phyloP scores from a whole-genome alignment of 129 eudicot species.

The Pseudognaphalium luteoalbum region DNA sequence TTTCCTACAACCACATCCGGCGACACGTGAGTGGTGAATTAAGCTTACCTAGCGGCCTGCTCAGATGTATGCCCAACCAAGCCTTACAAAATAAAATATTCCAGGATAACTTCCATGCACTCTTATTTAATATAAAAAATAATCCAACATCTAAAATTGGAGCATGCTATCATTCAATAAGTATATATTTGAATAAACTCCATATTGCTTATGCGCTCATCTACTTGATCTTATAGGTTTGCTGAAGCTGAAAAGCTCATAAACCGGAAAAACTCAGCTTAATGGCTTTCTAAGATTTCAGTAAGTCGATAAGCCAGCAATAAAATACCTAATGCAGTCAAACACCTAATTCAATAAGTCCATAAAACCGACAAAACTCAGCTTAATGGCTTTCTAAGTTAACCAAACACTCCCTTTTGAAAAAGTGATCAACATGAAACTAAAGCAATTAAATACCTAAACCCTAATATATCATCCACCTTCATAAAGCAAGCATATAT shows the following conservation, averaged over 20 bases:
- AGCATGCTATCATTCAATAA: neutral
- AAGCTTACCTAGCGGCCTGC: neutral
- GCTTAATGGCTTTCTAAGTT: neutral
- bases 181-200: too few relatives aligned
- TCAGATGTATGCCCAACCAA: neutral
- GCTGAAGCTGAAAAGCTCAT: neutral
- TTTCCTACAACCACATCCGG: neutral
- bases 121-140: too few relatives aligned
- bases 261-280: neutral
- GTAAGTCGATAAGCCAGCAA: neutral
- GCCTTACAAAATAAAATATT: neutral
- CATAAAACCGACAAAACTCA: too few relatives aligned
- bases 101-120: neutral
- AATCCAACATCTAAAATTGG: neutral
- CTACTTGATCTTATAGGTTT: neutral
- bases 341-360: neutral
- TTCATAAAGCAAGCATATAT: neutral
- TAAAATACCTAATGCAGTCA: too few relatives aligned
- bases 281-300: neutral
- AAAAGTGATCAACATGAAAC: neutral
- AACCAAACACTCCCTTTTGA: neutral
- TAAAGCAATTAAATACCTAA: constrained; percentile 6
- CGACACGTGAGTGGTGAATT: neutral
- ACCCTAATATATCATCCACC: neutral
- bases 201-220: neutral